Conservation (phyloP, 768 basidiomycete species). For the Calvatia gigantea region DNA sequence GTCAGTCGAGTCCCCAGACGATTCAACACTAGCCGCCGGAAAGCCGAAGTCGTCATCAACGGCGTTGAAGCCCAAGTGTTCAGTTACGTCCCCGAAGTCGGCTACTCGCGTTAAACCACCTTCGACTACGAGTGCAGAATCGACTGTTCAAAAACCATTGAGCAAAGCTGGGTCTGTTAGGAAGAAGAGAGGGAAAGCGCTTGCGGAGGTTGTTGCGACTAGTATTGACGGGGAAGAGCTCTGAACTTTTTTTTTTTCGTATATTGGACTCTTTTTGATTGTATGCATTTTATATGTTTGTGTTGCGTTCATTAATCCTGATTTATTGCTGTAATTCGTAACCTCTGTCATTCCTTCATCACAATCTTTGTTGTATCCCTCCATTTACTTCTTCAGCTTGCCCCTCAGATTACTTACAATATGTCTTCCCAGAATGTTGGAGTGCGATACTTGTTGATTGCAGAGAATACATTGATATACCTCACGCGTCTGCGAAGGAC, state of each 20-base stretch:
- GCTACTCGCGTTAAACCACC: not conserved
- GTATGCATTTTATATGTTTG: not conserved
- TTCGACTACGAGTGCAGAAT: not conserved
- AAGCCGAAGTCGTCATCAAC: conserved; percentile 4
- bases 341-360: not conserved
- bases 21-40: not conserved
- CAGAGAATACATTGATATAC: too few relatives aligned
- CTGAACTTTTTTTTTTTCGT: not conserved
- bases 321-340: not conserved
- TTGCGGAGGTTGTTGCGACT: conserved; percentile 13
- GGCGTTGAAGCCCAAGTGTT: conserved; percentile 5
- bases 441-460: too few relatives aligned
- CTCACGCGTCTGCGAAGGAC: too few relatives aligned
- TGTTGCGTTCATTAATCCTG: not conserved
- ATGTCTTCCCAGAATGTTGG: too few relatives aligned
- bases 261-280: not conserved
- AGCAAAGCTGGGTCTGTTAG: not conserved
- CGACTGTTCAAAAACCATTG: not conserved
- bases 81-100: conserved; percentile 1
- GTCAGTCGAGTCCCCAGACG: not conserved
- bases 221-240: conserved; percentile 12
- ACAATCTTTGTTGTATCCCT: not conserved
- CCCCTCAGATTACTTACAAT: too few relatives aligned
- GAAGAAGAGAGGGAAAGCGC: conserved; percentile 2
- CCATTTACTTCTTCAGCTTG: not conserved